Evolutionary conservation across 2,329 filamentous ascomycete genomes (phyloP), one percentile per base, ranked within the genome.

Genomic region (Aureobasidium mangrovei): DNA sequence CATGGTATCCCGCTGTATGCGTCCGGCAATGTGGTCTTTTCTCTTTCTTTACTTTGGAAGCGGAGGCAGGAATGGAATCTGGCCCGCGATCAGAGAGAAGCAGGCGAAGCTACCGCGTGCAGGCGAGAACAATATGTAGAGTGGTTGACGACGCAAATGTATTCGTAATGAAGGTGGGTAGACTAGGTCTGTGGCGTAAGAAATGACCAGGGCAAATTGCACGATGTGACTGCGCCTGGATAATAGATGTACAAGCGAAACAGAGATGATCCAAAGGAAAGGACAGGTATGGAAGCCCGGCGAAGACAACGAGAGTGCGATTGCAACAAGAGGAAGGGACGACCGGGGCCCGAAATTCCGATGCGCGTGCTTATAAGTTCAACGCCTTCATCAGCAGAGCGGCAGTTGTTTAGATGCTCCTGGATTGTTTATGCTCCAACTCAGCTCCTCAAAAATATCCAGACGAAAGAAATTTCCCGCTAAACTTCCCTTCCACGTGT

Each of bases 201-300:
- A 28, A 32, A 7, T 29, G 24, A 51, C 29, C 9, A 28, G 36
- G 24, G 38, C 18, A 35, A 33, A 27, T 51, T 28, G 38, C 38
- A 42, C 28, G 28, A 24, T 27, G 24, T 38, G 32, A 35, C 7
- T 26, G 18, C 44, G 44, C 49, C 40, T 42, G 27, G 38, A 40
- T 42, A 41, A 44, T 29, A 53, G 26, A 27, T 52, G 26, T 52
- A 43, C 40, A 53, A 31, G 27, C 35, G 31, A 31, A 44, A 53
- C 27, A 28, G 40, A 53, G 40, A 44, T 9, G 12, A 35, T 7
- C 7, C 32, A 35, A 35, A 35, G 7, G 32, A 35, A 35, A 35
- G 32, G 32, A 35, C 10, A 35, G 32, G 7, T 7, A 35, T 35
- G 32, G 10, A 35, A 35, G 32, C 10, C 7, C 7, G 7, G 32